phyloP scores from a whole-genome alignment of 352 stramenopile species.

The Phytopythium chamaehyphon region DNA sequence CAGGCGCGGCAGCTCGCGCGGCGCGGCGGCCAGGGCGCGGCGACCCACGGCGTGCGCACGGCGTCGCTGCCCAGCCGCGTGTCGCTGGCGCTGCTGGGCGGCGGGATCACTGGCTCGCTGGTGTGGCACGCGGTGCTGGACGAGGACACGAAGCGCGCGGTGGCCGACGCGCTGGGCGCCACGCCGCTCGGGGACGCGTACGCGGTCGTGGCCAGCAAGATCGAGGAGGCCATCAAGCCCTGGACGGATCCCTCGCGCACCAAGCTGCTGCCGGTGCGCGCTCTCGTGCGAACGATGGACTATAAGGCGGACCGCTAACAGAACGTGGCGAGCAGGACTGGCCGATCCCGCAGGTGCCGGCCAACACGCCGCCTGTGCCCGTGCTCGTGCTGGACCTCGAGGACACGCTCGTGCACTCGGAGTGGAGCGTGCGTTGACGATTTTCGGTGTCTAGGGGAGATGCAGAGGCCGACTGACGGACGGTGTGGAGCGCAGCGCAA shows the following conservation, averaged over 20 bases:
- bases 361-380: slow-evolving; percentile 69
- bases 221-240: slow-evolving; percentile 65
- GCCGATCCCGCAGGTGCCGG: slow-evolving; percentile 76
- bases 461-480: slow-evolving; percentile 7
- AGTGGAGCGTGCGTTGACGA: slow-evolving; percentile 79
- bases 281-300: no score
- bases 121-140: slow-evolving; percentile 76
- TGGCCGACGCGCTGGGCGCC: slow-evolving; percentile 40
- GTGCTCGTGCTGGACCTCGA: slow-evolving; percentile 84
- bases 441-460: slow-evolving; percentile 6
- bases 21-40: slow-evolving; percentile 17
- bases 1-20: slow-evolving; percentile 44
- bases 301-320: no score
- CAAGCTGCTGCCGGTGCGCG: slow-evolving; percentile 72
- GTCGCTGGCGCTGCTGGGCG: slow-evolving; percentile 57
- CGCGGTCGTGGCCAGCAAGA: slow-evolving; percentile 43
- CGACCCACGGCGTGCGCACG: slow-evolving; percentile 54
- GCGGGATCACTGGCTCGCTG: slow-evolving; percentile 57
- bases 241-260: slow-evolving; percentile 79
- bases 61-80: slow-evolving; percentile 72
- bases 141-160: slow-evolving; percentile 38
- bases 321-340: slow-evolving; percentile 68
- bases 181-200: slow-evolving; percentile 72
- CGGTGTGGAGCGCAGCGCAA: slow-evolving; percentile 46
- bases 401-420: slow-evolving; percentile 85